phyloP scores from a whole-genome alignment of 2,329 filamentous ascomycete species.

The Periconia sp. region DNA sequence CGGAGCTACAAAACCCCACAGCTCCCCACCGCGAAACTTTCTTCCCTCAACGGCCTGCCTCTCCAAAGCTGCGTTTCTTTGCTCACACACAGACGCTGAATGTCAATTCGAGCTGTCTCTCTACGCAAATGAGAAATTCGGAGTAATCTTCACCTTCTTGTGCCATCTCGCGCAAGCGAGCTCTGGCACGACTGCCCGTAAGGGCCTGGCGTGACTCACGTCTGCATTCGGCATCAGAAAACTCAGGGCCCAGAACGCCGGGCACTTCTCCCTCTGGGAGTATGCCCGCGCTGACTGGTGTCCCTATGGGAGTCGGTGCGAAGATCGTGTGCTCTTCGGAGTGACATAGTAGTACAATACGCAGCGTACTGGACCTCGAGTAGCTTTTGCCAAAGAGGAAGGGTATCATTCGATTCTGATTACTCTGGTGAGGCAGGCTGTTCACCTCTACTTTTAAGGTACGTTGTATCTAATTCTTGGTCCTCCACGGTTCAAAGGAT shows the following conservation, averaged over 20 bases:
- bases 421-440: conserved; percentile 82
- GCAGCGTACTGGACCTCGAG: conserved; percentile 70
- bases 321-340: conserved; percentile 80
- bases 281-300: conserved; percentile 34
- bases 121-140: conserved; percentile 95
- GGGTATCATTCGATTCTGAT: conserved; percentile 89
- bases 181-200: conserved; percentile 70
- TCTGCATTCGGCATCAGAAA: conserved; percentile 93
- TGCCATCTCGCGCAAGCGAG: conserved; percentile 44
- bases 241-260: conserved; percentile 63
- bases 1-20: conserved; percentile 41
- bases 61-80: conserved; percentile 95
- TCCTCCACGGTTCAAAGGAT: too few species aligned
- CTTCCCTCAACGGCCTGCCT: conserved; percentile 75
- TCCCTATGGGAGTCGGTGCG: conserved; percentile 91
- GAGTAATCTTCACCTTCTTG: conserved; percentile 83
- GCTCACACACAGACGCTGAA: conserved; percentile 72
- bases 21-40: conserved; percentile 40
- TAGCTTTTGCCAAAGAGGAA: conserved; percentile 48
- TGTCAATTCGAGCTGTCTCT: conserved; percentile 30
- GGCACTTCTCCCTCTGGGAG: conserved; percentile 35
- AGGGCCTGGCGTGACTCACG: conserved; percentile 86
- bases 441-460: conserved; percentile 65
- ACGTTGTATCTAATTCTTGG: too few species aligned
- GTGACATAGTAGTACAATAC: conserved; percentile 95